Conservation (phyloP, 2,329 filamentous ascomycete species). For the Tolypocladium endophyticum region DNA sequence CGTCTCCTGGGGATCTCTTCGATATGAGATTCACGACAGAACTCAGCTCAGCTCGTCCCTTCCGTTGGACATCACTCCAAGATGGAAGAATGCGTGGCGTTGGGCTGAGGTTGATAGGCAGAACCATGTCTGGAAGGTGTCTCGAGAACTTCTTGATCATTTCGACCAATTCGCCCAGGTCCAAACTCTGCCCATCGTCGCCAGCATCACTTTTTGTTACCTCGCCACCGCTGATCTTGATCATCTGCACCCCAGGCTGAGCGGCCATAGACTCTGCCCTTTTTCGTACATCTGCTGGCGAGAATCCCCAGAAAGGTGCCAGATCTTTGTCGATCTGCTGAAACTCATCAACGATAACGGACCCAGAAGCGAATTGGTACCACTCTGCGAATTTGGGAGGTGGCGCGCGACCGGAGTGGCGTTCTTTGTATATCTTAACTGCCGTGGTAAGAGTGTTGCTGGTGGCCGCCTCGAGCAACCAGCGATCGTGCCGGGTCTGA, state of each 20-base stretch:
- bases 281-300: constrained; percentile 56
- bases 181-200: constrained; percentile 18
- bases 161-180: constrained; percentile 37
- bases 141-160: constrained; percentile 65
- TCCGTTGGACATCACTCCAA: constrained; percentile 41
- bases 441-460: constrained; percentile 38
- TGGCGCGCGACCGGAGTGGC: constrained; percentile 54
- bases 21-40: constrained; percentile 18
- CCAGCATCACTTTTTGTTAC: constrained; percentile 30
- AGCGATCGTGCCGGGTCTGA: constrained; percentile 36
- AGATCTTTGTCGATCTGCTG: constrained; percentile 68
- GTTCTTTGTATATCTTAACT: constrained; percentile 36
- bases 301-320: constrained; percentile 65
- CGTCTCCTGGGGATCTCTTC: constrained; percentile 10
- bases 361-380: constrained; percentile 68
- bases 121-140: constrained; percentile 70
- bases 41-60: constrained; percentile 11
- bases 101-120: constrained; percentile 66
- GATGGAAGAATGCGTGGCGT: constrained; percentile 33
- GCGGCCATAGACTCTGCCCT: constrained; percentile 32
- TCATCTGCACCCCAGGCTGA: constrained; percentile 32
- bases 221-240: constrained; percentile 54
- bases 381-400: constrained; percentile 77
- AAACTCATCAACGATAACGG: constrained; percentile 69
- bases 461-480: constrained; percentile 34